Conservation (phyloP, 441 rosid species). For the Aleurites moluccanus region DNA sequence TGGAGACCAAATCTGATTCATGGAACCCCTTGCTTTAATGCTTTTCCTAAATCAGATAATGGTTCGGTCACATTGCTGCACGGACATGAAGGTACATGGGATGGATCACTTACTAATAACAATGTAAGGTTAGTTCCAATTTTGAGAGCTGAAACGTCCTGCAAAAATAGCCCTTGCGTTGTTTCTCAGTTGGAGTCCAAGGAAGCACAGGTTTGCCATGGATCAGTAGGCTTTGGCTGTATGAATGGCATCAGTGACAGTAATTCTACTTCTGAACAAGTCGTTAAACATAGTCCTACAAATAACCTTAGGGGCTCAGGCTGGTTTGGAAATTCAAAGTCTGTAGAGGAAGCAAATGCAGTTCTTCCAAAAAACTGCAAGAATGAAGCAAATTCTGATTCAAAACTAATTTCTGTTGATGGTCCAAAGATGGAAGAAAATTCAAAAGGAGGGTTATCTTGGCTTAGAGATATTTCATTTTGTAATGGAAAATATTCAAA, state of each 20-base stretch:
- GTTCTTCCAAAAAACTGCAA: constrained; percentile 17
- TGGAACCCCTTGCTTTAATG: constrained; percentile 25
- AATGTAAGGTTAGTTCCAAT: constrained; percentile 21
- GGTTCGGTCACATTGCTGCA: constrained; percentile 21
- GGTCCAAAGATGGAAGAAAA: constrained; percentile 23
- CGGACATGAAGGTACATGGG: constrained; percentile 19
- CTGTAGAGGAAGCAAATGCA: constrained; percentile 23
- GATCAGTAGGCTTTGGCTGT: constrained; percentile 23
- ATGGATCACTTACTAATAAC: constrained; percentile 12
- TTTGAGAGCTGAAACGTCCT: constrained; percentile 19
- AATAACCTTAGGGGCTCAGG: constrained; percentile 11
- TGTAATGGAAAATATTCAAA: constrained; percentile 21
- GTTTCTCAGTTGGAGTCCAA: constrained; percentile 32
- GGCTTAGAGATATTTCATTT: constrained; percentile 31
- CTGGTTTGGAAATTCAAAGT: constrained; percentile 24
- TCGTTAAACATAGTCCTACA: constrained; percentile 14
- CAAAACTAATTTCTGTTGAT: constrained; percentile 14
- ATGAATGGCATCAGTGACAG: constrained; percentile 25
- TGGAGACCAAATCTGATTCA: constrained; percentile 21
- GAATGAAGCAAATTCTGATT: constrained; percentile 22
- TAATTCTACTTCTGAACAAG: constrained; percentile 28
- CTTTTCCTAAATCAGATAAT: constrained; percentile 22
- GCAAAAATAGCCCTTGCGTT: constrained; percentile 20
- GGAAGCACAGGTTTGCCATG: constrained; percentile 23
- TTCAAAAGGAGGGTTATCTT: constrained; percentile 27